A percentile compares a stretch with the other conserved stretches of the same genome.
Conservation (phyloP, 257 asterid genomes). For the Gentiana straminea region DNA sequence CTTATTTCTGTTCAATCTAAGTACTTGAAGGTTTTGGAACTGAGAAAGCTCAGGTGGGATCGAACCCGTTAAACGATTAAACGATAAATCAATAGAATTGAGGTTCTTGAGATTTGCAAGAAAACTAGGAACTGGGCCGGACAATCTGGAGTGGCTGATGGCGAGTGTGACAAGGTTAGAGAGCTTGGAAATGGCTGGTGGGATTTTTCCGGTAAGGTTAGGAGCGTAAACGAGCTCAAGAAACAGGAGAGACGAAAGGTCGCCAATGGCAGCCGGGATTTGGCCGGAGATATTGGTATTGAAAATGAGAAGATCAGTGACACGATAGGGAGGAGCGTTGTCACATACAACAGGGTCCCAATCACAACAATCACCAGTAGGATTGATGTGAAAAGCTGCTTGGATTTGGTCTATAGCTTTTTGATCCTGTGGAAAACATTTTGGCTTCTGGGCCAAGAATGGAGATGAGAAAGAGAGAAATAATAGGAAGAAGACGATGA, state of each 20-base stretch:
- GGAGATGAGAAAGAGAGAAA: constrained; percentile 9
- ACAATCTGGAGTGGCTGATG: constrained; percentile 9
- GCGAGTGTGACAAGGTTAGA: constrained; percentile 17
- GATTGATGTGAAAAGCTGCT: constrained; percentile 34
- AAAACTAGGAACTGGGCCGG: constrained; percentile 29
- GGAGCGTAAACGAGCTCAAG: constrained; percentile 16
- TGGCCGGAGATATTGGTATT: constrained; percentile 28
- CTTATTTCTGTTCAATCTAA: constrained; percentile 36
- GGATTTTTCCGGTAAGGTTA: constrained; percentile 32
- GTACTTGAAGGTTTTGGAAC: constrained; percentile 17
- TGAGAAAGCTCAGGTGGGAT: constrained; percentile 35
- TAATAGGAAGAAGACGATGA: constrained; percentile 10
- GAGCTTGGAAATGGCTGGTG: constrained; percentile 27
- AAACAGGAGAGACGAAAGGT: constrained; percentile 19
- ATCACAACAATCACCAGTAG: constrained; percentile 41
- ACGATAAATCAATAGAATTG: constrained; percentile 22
- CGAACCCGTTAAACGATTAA: constrained; percentile 31
- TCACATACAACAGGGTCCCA: constrained; percentile 42
- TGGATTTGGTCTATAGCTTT: constrained; percentile 40
- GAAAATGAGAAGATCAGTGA: constrained; percentile 17
- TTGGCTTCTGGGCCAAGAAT: constrained; percentile 5
- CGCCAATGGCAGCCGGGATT: constrained; percentile 37
- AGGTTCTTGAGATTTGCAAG: constrained; percentile 24
- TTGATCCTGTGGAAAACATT: constrained; percentile 51
- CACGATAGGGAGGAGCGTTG: constrained; percentile 31